Conservation (phyloP, 352 stramenopile genomes). For the Thalassiosira livingstoniorum region DNA sequence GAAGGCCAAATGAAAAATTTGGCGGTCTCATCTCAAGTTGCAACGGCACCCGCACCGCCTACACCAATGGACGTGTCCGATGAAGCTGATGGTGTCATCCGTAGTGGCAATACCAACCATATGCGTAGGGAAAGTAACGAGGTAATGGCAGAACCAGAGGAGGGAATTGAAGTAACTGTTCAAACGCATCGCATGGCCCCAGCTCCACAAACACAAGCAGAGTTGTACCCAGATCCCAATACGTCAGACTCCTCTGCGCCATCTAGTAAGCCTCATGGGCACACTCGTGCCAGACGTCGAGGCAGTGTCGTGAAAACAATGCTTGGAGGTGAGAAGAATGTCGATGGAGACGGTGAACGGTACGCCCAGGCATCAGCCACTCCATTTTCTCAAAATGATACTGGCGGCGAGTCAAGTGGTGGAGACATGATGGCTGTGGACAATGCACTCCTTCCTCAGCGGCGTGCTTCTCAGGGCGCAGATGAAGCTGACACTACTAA, state of each 20-base stretch:
- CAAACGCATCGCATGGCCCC: no score
- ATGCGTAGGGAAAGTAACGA: no score
- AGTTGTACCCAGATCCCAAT: no score
- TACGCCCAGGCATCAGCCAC: conserved; percentile 4
- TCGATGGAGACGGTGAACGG: conserved; percentile 32
- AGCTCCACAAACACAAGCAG: no score
- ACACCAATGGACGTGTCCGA: conserved; percentile 4
- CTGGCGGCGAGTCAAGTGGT: not conserved
- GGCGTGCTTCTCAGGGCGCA: conserved; percentile 8
- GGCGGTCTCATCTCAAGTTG: conserved; percentile 2
- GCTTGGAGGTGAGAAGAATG: conserved; percentile 29
- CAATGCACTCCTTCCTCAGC: conserved; percentile 18
- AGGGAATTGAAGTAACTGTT: no score
- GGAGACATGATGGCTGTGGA: conserved; percentile 15
- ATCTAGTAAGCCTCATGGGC: not conserved
- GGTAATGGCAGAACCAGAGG: no score
- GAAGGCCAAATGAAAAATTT: conserved; percentile 36
- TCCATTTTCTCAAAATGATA: not conserved
- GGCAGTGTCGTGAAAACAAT: conserved; percentile 41
- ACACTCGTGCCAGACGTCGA: conserved; percentile 26
- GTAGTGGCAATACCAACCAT: no score
- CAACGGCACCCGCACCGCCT: not conserved
- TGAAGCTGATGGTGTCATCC: not conserved
- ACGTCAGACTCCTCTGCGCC: no score
- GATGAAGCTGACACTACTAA: not conserved